phyloP scores from a whole-genome alignment of 2,329 filamentous ascomycete genomes.

The Talaromyces pinophilus region DNA sequence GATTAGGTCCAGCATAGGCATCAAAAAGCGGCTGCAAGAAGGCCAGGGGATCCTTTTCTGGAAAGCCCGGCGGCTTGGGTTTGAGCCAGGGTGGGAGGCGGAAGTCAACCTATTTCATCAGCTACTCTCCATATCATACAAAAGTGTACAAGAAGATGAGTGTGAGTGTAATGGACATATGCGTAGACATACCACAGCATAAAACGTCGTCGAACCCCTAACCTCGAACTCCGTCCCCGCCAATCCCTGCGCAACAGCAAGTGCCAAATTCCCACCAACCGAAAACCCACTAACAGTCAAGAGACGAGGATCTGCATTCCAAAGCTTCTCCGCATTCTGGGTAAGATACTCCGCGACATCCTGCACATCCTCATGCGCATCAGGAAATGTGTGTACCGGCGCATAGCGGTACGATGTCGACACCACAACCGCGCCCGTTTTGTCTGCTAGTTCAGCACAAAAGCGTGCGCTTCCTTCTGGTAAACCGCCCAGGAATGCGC shows the following conservation, averaged over 20 bases:
- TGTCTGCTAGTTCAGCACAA: slow-evolving; percentile 32
- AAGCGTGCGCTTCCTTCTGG: background rate
- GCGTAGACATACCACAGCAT: slow-evolving; percentile 31
- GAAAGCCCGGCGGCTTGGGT: slow-evolving; percentile 37
- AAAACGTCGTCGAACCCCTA: slow-evolving; percentile 47
- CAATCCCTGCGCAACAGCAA: slow-evolving; percentile 34
- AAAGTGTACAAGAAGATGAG: too few relatives aligned
- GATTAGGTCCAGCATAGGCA: slow-evolving; percentile 41
- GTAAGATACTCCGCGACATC: slow-evolving; percentile 46
- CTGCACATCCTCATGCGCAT: slow-evolving; percentile 47
- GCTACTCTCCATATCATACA: background rate
- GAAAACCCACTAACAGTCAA: slow-evolving; percentile 51
- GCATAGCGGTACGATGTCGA: slow-evolving; percentile 46
- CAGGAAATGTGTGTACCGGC: slow-evolving; percentile 46
- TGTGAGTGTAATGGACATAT: background rate
- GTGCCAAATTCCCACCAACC: slow-evolving; percentile 49
- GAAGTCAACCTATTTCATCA: slow-evolving; percentile 38
- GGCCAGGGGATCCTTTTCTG: slow-evolving; percentile 41
- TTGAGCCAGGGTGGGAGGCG: slow-evolving; percentile 46
- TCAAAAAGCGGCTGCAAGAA: slow-evolving; percentile 49
- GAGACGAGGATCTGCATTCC: slow-evolving; percentile 26
- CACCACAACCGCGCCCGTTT: slow-evolving; percentile 47
- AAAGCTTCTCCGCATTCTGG: slow-evolving; percentile 42
- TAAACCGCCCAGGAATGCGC: background rate
- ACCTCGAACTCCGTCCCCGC: slow-evolving; percentile 30